phyloP scores from a whole-genome alignment of 2,329 filamentous ascomycete genomes.

The Ceratocystis papillata region DNA sequence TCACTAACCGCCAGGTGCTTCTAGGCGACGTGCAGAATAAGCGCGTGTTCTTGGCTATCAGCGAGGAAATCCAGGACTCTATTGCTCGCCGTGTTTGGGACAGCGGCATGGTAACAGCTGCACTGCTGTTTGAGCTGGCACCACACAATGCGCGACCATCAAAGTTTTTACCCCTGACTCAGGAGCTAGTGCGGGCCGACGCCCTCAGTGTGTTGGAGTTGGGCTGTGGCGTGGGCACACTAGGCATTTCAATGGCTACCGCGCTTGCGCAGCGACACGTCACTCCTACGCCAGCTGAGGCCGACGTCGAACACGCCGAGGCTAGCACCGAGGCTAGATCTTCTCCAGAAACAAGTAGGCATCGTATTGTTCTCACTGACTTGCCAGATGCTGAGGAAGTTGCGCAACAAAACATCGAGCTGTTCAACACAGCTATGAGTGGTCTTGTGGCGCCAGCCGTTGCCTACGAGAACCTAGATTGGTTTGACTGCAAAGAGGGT shows the following conservation, averaged over 20 bases:
- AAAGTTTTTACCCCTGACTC: constrained; percentile 12
- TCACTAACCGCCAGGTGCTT: constrained; percentile 22
- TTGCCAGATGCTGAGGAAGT: constrained; percentile 44
- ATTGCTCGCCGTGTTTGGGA: constrained; percentile 52
- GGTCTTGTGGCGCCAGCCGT: constrained; percentile 28
- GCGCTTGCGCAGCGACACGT: constrained; percentile 29
- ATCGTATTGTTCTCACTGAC: constrained; percentile 44
- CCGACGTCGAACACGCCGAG: not conserved
- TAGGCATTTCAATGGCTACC: constrained; percentile 41
- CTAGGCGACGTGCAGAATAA: constrained; percentile 23
- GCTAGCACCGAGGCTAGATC: not conserved
- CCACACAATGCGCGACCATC: not conserved
- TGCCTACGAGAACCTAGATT: constrained; percentile 47
- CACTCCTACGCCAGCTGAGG: not conserved
- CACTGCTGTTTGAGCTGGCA: constrained; percentile 28
- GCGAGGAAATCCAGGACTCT: constrained; percentile 49
- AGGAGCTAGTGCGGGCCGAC: not conserved
- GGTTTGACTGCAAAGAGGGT: constrained; percentile 42
- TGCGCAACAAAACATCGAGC: constrained; percentile 39
- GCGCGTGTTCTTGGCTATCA: constrained; percentile 29
- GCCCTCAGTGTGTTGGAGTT: constrained; percentile 39
- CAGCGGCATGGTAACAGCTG: constrained; percentile 40
- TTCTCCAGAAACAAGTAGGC: not conserved
- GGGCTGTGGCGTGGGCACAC: constrained; percentile 46
- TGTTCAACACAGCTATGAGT: constrained; percentile 25